Evolutionary conservation across 192 early-diverging fungal species (phyloP).

Genomic region (Irineochytrium annulatum): DNA sequence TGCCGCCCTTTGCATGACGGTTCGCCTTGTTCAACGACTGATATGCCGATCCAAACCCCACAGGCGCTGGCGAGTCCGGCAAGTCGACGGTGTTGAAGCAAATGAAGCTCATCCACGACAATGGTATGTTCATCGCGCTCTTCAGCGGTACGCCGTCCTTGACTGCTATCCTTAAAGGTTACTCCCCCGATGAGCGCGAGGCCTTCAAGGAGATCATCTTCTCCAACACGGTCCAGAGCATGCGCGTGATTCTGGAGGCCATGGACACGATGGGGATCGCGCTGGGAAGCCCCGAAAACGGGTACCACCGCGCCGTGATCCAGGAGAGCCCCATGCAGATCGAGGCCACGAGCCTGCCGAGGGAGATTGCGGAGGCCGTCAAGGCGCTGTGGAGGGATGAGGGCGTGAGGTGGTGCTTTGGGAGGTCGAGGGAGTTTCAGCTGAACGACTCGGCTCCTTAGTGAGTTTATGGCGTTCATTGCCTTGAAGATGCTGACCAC

Average conservation of each 20-base stretch:
- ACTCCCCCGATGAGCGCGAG: conserved; percentile 82
- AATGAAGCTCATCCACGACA: conserved; percentile 97
- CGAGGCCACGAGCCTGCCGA: conserved; percentile 79
- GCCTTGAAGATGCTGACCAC: conserved; percentile 3
- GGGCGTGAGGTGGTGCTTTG: conserved; percentile 78
- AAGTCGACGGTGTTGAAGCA: conserved; percentile 98
- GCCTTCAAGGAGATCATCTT: conserved; percentile 96
- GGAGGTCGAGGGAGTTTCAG: conserved; percentile 86
- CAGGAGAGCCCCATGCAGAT: conserved; percentile 81
- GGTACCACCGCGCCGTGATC: conserved; percentile 67
- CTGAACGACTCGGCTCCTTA: conserved; percentile 95
- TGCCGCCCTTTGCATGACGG: neutral
- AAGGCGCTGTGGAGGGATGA: conserved; percentile 79
- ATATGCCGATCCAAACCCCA: neutral
- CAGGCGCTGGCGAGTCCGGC: conserved; percentile 94
- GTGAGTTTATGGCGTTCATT: conserved; percentile 37
- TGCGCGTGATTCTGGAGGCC: conserved; percentile 92
- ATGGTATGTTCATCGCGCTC: no score
- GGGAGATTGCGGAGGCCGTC: conserved; percentile 75
- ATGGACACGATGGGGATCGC: conserved; percentile 83
- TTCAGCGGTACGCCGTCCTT: no score
- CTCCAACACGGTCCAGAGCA: conserved; percentile 91
- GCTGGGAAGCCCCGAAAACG: conserved; percentile 65
- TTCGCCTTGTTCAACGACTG: neutral
- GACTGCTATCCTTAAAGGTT: no score